Percentiles rank a stretch among this genome's conserved stretches.
Conservation (phyloP, 768 basidiomycete species). For the Russula emetica region DNA sequence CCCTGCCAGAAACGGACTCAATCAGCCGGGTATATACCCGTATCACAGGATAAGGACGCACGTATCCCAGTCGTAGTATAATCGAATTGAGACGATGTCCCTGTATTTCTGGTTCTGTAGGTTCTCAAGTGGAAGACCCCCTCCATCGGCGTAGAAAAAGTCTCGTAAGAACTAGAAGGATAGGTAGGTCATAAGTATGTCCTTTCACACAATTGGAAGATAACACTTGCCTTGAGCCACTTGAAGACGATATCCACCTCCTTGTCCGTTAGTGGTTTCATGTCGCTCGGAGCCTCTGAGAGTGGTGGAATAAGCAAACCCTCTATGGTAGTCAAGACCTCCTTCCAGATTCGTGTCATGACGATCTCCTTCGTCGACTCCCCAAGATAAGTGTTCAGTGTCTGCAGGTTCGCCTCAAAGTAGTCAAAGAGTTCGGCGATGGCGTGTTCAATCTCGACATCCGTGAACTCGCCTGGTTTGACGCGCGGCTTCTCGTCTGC, state of each 20-base stretch:
- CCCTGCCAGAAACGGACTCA: slow-evolving; percentile 42
- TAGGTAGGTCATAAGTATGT: slow-evolving; percentile 12
- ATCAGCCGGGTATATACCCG: slow-evolving; percentile 11
- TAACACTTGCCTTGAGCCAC: slow-evolving; percentile 78
- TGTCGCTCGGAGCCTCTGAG: slow-evolving; percentile 77
- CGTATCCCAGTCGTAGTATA: slow-evolving; percentile 98
- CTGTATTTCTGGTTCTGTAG: slow-evolving; percentile 94
- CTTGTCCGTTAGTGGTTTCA: slow-evolving; percentile 91
- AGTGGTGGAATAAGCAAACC: slow-evolving; percentile 86
- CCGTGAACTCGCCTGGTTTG: slow-evolving; percentile 77
- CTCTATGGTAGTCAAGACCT: slow-evolving; percentile 82
- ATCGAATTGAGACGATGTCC: slow-evolving; percentile 79
- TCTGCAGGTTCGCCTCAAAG: slow-evolving; percentile 89
- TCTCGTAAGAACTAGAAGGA: slow-evolving; percentile 75
- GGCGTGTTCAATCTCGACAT: slow-evolving; percentile 91
- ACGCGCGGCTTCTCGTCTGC: slow-evolving; percentile 70
- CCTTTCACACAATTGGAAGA: not conserved
- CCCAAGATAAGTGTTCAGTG: slow-evolving; percentile 83
- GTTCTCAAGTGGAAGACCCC: slow-evolving; percentile 81
- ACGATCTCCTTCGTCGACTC: slow-evolving; percentile 85
- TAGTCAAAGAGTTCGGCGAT: slow-evolving; percentile 93
- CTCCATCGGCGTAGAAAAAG: slow-evolving; percentile 93
- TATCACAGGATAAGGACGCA: slow-evolving; percentile 38
- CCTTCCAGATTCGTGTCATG: slow-evolving; percentile 94
- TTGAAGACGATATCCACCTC: slow-evolving; percentile 99